phyloP scores from a whole-genome alignment of 805 yeast genomes.

The Candida tibetensis region DNA sequence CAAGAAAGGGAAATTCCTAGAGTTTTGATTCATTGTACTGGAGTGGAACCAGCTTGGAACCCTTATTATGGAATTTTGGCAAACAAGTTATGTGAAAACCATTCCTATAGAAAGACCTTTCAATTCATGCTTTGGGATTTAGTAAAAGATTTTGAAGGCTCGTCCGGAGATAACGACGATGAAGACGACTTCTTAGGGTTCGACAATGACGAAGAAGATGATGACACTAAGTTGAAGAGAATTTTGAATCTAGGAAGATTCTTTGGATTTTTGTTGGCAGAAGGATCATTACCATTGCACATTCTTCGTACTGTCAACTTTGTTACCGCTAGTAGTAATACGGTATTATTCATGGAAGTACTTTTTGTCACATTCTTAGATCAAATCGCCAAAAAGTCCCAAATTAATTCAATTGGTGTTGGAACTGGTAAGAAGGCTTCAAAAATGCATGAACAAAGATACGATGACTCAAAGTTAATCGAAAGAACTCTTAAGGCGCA shows the following conservation, averaged over 20 bases:
- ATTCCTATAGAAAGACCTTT: slow-evolving; percentile 73
- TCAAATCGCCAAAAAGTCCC: slow-evolving; percentile 60
- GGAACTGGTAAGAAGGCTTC: slow-evolving; percentile 33
- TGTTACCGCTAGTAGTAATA: slow-evolving; percentile 61
- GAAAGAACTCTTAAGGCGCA: slow-evolving; percentile 52
- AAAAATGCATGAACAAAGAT: slow-evolving; percentile 31
- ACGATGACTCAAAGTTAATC: slow-evolving; percentile 49
- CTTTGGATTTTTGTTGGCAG: slow-evolving; percentile 72
- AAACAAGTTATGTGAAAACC: slow-evolving; percentile 69
- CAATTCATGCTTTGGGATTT: slow-evolving; percentile 91
- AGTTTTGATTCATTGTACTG: slow-evolving; percentile 81
- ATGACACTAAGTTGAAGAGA: slow-evolving; percentile 54
- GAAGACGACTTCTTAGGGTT: slow-evolving; percentile 40
- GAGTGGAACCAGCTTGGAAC: slow-evolving; percentile 78
- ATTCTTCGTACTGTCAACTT: slow-evolving; percentile 72
- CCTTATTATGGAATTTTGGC: slow-evolving; percentile 88
- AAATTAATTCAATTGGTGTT: slow-evolving; percentile 43
- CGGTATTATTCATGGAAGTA: slow-evolving; percentile 69
- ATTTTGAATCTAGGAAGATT: slow-evolving; percentile 75
- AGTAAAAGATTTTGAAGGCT: slow-evolving; percentile 62
- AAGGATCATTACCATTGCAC: slow-evolving; percentile 71
- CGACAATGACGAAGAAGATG: slow-evolving; percentile 40
- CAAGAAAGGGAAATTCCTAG: slow-evolving; percentile 88
- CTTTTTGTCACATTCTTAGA: slow-evolving; percentile 67
- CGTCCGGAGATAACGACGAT: slow-evolving; percentile 42